Conservation (phyloP, 805 yeast genomes). For the Wickerhamomyces ciferrii region DNA sequence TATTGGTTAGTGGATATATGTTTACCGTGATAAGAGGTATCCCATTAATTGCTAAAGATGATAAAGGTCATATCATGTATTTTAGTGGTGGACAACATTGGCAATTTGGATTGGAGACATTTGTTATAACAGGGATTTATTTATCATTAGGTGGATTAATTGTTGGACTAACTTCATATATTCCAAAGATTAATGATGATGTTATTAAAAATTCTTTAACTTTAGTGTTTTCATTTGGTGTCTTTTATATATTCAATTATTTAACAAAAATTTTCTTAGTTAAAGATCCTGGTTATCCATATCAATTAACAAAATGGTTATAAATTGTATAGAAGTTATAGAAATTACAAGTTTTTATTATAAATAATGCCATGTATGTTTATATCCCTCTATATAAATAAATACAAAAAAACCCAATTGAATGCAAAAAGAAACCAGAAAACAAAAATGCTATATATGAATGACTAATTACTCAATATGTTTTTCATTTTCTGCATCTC, state of each 20-base stretch:
- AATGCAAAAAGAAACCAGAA: background rate
- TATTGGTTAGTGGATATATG: conserved; percentile 57
- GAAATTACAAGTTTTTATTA: too few species aligned
- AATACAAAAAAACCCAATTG: background rate
- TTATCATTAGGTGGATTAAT: conserved; percentile 35
- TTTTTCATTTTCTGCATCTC: conserved; percentile 63
- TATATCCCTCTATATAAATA: background rate
- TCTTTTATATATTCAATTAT: conserved; percentile 15
- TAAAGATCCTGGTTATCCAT: conserved; percentile 16
- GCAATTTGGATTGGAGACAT: conserved; percentile 68
- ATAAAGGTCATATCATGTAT: conserved; percentile 44
- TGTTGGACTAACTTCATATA: conserved; percentile 32
- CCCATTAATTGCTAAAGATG: conserved; percentile 55
- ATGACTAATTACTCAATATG: conserved; percentile 10
- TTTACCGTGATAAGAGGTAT: conserved; percentile 55
- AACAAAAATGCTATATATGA: conserved; percentile 1
- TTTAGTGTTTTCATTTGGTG: conserved; percentile 6
- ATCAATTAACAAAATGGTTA: conserved; percentile 17
- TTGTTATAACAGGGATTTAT: conserved; percentile 48
- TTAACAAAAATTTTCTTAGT: conserved; percentile 13
- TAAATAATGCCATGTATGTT: too few species aligned
- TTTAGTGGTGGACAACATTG: conserved; percentile 61
- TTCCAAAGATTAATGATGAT: conserved; percentile 24
- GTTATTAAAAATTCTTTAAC: conserved; percentile 4
- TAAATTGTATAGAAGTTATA: background rate